Evolutionary conservation across 176 grass and related monocot genomes (phyloP).

Genomic region (Juncus inflexus): DNA sequence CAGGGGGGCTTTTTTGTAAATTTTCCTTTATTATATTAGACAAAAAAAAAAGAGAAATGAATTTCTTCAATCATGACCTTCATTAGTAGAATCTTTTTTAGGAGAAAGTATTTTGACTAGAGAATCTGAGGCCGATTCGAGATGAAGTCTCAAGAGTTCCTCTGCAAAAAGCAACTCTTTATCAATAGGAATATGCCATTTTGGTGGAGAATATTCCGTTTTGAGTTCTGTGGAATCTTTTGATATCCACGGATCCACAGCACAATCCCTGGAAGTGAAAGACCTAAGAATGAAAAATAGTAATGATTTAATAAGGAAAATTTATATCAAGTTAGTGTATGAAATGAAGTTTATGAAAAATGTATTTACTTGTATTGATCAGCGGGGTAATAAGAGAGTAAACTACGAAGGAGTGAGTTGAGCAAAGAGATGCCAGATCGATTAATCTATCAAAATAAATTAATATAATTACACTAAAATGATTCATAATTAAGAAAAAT

Average conservation of each 20-base stretch:
- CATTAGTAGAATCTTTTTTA: slow-evolving; percentile 43
- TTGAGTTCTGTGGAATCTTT: slow-evolving; percentile 29
- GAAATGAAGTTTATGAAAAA: neutral
- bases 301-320: neutral
- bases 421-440: slow-evolving; percentile 80
- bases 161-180: slow-evolving; percentile 84
- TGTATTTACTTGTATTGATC: slow-evolving; percentile 72
- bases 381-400: slow-evolving; percentile 68
- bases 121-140: slow-evolving; percentile 76
- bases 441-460: slow-evolving; percentile 51
- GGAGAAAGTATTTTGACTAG: slow-evolving; percentile 57
- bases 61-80: slow-evolving; percentile 45
- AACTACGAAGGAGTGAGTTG: slow-evolving; percentile 63
- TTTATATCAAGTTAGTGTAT: neutral
- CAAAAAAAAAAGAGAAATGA: slow-evolving; percentile 1
- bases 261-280: slow-evolving; percentile 48
- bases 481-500: neutral
- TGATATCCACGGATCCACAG: slow-evolving; percentile 68
- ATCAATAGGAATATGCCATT: slow-evolving; percentile 76
- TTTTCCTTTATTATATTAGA: slow-evolving; percentile 30
- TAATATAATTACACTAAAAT: slow-evolving; percentile 9
- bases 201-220: slow-evolving; percentile 44
- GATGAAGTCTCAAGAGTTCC: slow-evolving; percentile 74
- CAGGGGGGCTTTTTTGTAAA: slow-evolving; percentile 83
- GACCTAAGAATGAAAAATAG: slow-evolving; percentile 14